Base-by-base conservation (phyloP, 352 stramenopile species). In the Phytophthora vignae region DNA sequence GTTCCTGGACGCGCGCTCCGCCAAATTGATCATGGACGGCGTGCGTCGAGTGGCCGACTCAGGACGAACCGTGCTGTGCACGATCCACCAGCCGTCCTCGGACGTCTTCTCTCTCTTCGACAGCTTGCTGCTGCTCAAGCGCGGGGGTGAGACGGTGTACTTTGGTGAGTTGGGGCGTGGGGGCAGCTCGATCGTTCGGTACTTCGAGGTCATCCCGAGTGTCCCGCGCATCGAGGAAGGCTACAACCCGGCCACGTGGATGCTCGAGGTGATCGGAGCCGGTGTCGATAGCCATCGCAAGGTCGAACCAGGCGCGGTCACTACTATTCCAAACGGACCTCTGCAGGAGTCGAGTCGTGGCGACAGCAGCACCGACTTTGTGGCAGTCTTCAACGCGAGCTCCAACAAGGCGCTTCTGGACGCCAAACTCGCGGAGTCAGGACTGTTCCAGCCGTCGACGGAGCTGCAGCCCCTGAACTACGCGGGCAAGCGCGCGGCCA, bases 101-200 rank as follows among this genome's bases (percentile, higher is more conserved):
- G 52, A 42, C 17, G 27, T 58, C 11, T 58, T 58, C 25, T 58
- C 42, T 15, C 52, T 58, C 14, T 58, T 58, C 27, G 52, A 58
- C 25, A 58, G 15, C 11, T 58, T 58, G 52, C 25, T 58, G 52
- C 52, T 58, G 4, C 25, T 58, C 19, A 58, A 38, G 15, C 27
- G 27, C 4, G 52, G 52, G 2, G 52, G 52, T 25, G 52, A 58
- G 27, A 58, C 52, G 6, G 52, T 58, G 27, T 58, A 58, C 52
- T 58, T 58, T 44, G 52, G 52, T 14, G 52, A 58, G 4, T 17
- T 58, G 7, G 52, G 52, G n/a, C 52, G 12, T 42, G 25, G 17
- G 36, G 52, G 52, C 27, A 42, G 17, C 25, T 42, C 27, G 15
- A 31, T 58, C 15, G 52, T 58, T 17, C 21, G 25, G 14, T 58